A percentile compares a stretch with the other conserved stretches of the same genome.
These are phyloP conservation scores for Carex cristatella DNA, from an alignment of 176 grass and related monocot genomes.

Conservation along the genomic window DNA sequence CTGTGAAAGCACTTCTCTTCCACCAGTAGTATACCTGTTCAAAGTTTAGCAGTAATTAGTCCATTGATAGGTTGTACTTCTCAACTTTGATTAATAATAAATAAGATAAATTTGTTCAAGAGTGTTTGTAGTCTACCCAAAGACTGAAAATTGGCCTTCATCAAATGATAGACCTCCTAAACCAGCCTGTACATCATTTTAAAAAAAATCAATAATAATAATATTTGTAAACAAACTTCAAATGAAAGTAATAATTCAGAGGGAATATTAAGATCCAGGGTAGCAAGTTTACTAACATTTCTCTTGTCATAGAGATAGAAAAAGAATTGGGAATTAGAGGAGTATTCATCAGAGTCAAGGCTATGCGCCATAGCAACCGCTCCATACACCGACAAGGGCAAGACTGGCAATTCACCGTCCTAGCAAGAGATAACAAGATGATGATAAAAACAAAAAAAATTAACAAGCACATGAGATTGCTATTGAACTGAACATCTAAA, in stretches of 20 bases:
- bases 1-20: slow-evolving; percentile 73
- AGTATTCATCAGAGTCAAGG: slow-evolving; percentile 77
- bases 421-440: slow-evolving; percentile 23
- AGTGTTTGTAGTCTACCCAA: slow-evolving; percentile 45
- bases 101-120: slow-evolving; percentile 18
- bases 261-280: background rate
- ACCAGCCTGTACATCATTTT: slow-evolving; percentile 48
- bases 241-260: background rate
- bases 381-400: slow-evolving; percentile 91
- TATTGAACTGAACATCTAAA: background rate
- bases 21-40: slow-evolving; percentile 65
- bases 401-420: slow-evolving; percentile 93
- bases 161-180: slow-evolving; percentile 97
- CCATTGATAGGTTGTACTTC: background rate
- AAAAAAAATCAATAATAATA: background rate
- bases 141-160: slow-evolving; percentile 97
- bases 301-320: slow-evolving; percentile 99
- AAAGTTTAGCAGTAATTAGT: background rate
- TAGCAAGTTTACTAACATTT: slow-evolving; percentile 52
- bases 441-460: background rate
- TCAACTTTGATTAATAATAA: background rate
- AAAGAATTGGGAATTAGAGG: slow-evolving; percentile 83
- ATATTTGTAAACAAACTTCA: background rate
- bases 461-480: background rate
- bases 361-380: slow-evolving; percentile 89